These are phyloP conservation scores for Fragilaria radians DNA, from an alignment of 108 stramenopile genomes.

Conservation along the genomic window DNA sequence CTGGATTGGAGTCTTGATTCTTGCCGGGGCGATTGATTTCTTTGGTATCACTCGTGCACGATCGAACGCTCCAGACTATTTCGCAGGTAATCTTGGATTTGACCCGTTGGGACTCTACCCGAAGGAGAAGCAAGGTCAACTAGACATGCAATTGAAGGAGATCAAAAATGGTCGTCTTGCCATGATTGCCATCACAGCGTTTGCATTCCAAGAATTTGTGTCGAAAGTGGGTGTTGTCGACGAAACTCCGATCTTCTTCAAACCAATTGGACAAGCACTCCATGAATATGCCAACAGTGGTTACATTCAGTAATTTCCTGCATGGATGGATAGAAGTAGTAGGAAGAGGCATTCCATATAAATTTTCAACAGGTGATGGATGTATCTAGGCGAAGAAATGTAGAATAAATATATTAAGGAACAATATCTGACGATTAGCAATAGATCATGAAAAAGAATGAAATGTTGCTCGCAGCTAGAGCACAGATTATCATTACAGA, in stretches of 20 bases:
- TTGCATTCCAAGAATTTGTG: conserved; percentile 60
- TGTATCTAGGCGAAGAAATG: too few species aligned
- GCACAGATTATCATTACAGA: too few species aligned
- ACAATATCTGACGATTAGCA: too few species aligned
- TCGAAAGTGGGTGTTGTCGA: conserved; percentile 41
- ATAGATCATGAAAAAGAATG: too few species aligned
- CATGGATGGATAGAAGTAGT: too few species aligned
- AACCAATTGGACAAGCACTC: conserved; percentile 32
- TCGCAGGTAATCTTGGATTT: conserved; percentile 74
- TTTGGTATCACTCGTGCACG: conserved; percentile 42
- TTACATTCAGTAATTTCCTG: conserved; percentile 72
- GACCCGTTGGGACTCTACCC: conserved; percentile 78
- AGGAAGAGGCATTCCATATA: too few species aligned
- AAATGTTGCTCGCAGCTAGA: too few species aligned
- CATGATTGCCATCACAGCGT: conserved; percentile 68
- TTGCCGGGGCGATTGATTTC: conserved; percentile 69
- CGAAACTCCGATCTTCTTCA: conserved; percentile 60
- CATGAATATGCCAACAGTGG: conserved; percentile 66
- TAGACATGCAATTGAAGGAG: conserved; percentile 67
- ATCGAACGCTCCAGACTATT: conserved; percentile 29
- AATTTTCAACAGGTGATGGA: too few species aligned
- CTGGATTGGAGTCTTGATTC: conserved; percentile 57
- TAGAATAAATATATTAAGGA: too few species aligned
- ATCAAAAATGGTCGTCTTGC: conserved; percentile 87
- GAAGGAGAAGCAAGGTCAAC: conserved; percentile 25